These are phyloP conservation scores for Gentiana dahurica DNA, from an alignment of 257 asterid genomes.

Conservation along the genomic window DNA sequence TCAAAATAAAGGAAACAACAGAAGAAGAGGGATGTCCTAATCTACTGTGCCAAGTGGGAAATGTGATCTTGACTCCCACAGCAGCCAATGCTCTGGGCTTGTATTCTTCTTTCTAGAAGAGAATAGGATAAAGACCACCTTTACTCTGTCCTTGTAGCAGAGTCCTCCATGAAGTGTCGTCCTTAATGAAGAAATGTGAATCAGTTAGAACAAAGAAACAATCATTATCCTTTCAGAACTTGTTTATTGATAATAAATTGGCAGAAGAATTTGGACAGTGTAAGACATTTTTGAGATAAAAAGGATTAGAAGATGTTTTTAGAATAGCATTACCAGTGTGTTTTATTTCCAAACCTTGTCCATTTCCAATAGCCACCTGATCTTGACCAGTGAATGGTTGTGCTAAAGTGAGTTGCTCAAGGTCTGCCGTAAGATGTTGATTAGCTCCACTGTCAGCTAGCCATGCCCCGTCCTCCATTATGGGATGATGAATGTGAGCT, in stretches of 20 bases:
- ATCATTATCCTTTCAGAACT: not conserved
- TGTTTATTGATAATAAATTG: not conserved
- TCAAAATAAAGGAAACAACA: no score
- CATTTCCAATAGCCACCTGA: no score
- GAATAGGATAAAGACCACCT: no score
- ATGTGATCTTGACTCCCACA: no score
- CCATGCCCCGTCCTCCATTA: not conserved
- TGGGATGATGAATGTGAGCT: not conserved
- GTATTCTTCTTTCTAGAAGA: no score
- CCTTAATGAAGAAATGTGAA: not conserved
- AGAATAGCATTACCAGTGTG: not conserved
- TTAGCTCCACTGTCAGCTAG: constrained; percentile 6
- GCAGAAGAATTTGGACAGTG: not conserved
- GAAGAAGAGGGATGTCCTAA: no score
- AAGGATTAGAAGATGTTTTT: not conserved
- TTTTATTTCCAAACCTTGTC: no score
- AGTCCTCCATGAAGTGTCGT: not conserved
- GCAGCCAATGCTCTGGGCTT: no score
- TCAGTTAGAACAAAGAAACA: no score
- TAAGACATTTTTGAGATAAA: not conserved
- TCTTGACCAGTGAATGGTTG: not conserved
- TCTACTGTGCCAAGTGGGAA: no score
- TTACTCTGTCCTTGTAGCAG: not conserved
- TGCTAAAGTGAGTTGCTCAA: not conserved
- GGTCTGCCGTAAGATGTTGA: not conserved